These are phyloP conservation scores for Luffa acutangula DNA, from an alignment of 306 rosid genomes.

Conservation along the genomic window DNA sequence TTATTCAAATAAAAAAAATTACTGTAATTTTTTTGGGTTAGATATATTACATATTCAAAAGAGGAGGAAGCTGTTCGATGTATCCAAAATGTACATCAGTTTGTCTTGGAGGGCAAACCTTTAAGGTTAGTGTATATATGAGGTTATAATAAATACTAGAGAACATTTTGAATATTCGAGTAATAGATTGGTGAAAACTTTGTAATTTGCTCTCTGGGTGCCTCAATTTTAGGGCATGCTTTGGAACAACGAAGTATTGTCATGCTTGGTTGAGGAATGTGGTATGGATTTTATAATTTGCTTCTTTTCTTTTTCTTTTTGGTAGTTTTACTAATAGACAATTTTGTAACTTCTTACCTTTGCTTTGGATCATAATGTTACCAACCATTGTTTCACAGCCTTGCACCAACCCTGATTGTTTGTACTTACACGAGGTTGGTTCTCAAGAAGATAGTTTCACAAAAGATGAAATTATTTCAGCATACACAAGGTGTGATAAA, in stretches of 20 bases:
- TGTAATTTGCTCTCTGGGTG: background rate
- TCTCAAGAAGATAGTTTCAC: constrained; percentile 86
- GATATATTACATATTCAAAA: constrained; percentile 93
- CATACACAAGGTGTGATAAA: constrained; percentile 62
- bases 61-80: constrained; percentile 98
- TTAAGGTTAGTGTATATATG: constrained; percentile 40
- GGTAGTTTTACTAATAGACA: background rate
- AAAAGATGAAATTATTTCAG: constrained; percentile 95
- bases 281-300: constrained; percentile 40
- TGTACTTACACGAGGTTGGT: constrained; percentile 89
- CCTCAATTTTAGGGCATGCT: constrained; percentile 69
- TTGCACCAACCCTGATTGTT: constrained; percentile 94
- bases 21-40: constrained; percentile 16
- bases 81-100: constrained; percentile 98
- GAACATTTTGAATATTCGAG: background rate
- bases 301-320: background rate
- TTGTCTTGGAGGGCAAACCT: constrained; percentile 83
- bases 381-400: constrained; percentile 56
- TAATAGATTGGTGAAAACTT: background rate
- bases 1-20: background rate
- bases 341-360: constrained; percentile 8
- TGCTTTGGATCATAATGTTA: background rate
- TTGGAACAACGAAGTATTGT: constrained; percentile 98
- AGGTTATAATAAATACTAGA: background rate
- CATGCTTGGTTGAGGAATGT: constrained; percentile 97